Base-by-base conservation (phyloP, 306 rosid genomes). In the Senna siamea region DNA sequence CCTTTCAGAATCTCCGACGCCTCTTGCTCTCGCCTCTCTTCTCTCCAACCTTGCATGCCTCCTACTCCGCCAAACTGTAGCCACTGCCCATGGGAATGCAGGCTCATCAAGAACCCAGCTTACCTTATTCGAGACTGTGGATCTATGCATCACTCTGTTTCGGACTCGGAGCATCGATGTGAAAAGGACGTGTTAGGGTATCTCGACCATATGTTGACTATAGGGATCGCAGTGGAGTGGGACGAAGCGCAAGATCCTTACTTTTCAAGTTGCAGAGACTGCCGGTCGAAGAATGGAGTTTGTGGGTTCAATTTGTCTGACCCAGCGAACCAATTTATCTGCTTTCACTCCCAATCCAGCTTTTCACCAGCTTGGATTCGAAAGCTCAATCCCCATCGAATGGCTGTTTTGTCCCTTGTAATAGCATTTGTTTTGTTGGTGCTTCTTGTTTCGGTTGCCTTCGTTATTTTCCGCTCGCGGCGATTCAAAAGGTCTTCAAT, bases 231-330 rank as follows among this genome's bases (percentile, higher is more conserved):
- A n/a, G 50, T 94, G 9, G 85, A 92, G 61, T 94, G 99, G 99
- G 95, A 94, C 28, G 76, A 83, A 74, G 38, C 83, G 10, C 84
- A 80, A 19, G 99, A 88, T 38, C 60, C 86, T 7, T 94, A 83
- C 83, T 94, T 92, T 68, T 26, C 81, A 0, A 80, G 61, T 40
- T 94, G 99, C 80, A 86, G 17, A 5, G 71, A 70, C 6, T 94
- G 99, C 54, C 15, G 38, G 11, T 30, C 74, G 5, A 76, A 59
- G 2, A 78, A 75, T 2, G 97, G 97, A 1, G 54, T 76, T 32
- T 94, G 98, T 28, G 98, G 97, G 8, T 94, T 84, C 82, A 89
- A 94, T 55, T 81, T 87, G 0, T 76, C 98, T 1, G 83, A 86
- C 85, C 88, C 89, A 0, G 13, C 48, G 0, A 86, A 79, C 23